Evolutionary conservation across 169 alveolate species (phyloP).

Genomic region (Babesia ovata): DNA sequence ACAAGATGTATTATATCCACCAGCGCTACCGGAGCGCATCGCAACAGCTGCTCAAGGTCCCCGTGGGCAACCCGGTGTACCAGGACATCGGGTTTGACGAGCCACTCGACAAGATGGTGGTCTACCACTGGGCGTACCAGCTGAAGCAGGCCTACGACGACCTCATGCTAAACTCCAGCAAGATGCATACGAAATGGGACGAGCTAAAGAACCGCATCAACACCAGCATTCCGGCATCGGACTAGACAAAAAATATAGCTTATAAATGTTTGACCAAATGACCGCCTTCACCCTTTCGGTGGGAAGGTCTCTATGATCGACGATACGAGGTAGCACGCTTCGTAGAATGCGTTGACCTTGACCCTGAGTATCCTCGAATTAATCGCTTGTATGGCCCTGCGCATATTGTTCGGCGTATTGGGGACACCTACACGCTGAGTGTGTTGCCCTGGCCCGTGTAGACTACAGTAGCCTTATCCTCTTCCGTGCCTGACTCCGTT

Average conservation of each 20-base stretch:
- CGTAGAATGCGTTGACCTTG: conserved; percentile 65
- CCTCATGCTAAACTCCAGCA: conserved; percentile 12
- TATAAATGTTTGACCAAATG: neutral
- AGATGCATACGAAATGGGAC: conserved; percentile 31
- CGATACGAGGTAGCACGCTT: conserved; percentile 56
- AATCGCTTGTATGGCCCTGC: conserved; percentile 50
- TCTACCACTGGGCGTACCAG: conserved; percentile 48
- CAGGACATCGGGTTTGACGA: conserved; percentile 45
- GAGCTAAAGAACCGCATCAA: conserved; percentile 35
- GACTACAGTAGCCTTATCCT: conserved; percentile 23
- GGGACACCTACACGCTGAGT: conserved; percentile 53
- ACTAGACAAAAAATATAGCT: neutral
- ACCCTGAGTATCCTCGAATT: conserved; percentile 32
- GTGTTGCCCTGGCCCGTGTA: conserved; percentile 31
- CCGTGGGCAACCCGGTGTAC: conserved; percentile 11
- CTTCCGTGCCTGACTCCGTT: conserved; percentile 40
- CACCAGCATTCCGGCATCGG: conserved; percentile 6
- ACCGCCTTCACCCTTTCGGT: neutral
- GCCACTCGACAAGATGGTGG: conserved; percentile 48
- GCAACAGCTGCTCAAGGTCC: conserved; percentile 32
- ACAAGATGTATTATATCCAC: conserved; percentile 25
- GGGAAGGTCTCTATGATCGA: conserved; percentile 52
- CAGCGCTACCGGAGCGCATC: conserved; percentile 44
- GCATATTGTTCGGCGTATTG: neutral
- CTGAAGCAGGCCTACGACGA: conserved; percentile 19